Evolutionary conservation across 2,329 filamentous ascomycete species (phyloP).

Genomic region (Botryotinia globosa): DNA sequence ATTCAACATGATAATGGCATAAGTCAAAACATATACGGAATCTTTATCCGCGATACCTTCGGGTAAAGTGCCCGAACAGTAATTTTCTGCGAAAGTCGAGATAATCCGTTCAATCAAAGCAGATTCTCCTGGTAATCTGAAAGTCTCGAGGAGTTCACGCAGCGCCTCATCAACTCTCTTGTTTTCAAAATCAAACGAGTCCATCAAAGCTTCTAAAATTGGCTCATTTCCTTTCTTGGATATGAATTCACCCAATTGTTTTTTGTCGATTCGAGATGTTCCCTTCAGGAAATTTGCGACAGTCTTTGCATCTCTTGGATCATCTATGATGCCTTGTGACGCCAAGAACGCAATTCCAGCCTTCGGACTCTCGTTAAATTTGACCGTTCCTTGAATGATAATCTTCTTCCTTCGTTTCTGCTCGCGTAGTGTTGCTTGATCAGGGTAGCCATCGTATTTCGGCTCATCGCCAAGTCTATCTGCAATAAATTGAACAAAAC

Average conservation of each 20-base stretch:
- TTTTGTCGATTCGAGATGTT: slow-evolving; percentile 86
- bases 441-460: slow-evolving; percentile 61
- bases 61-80: slow-evolving; percentile 66
- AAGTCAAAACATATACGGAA: slow-evolving; percentile 84
- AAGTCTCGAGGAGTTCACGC: slow-evolving; percentile 81
- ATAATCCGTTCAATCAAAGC: slow-evolving; percentile 91
- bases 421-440: slow-evolving; percentile 61
- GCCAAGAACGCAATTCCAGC: slow-evolving; percentile 81
- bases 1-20: slow-evolving; percentile 96
- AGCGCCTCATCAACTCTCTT: slow-evolving; percentile 90
- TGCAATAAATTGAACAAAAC: slow-evolving; percentile 88
- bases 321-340: slow-evolving; percentile 79
- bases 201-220: slow-evolving; percentile 81
- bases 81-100: slow-evolving; percentile 81
- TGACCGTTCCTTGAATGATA: slow-evolving; percentile 81
- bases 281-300: slow-evolving; percentile 86
- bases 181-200: slow-evolving; percentile 80
- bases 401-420: slow-evolving; percentile 79
- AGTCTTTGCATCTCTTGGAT: slow-evolving; percentile 68
- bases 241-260: slow-evolving; percentile 84
- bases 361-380: slow-evolving; percentile 95
- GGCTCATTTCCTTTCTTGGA: slow-evolving; percentile 86
- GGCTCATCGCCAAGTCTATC: slow-evolving; percentile 77
- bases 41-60: slow-evolving; percentile 81
- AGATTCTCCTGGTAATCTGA: slow-evolving; percentile 91